Percentiles rank a stretch among this genome's conserved stretches.
These are phyloP conservation scores for Jackrogersella multiformis DNA, from an alignment of 495 filamentous ascomycete species.

Conservation along the genomic window DNA sequence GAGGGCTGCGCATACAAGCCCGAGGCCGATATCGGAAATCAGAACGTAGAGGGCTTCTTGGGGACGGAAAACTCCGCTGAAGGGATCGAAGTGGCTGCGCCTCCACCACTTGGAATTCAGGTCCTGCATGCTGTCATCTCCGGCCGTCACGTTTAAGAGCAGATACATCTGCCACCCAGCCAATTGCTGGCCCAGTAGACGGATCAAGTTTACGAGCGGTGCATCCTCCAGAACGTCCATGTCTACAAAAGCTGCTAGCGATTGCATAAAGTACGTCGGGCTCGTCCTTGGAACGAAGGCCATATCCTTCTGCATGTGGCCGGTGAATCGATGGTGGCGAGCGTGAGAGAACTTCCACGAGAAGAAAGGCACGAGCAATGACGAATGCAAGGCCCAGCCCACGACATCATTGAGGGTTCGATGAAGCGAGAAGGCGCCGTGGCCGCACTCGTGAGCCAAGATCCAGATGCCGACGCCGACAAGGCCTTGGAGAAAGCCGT, in stretches of 20 bases:
- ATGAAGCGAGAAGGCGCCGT: constrained; percentile 73
- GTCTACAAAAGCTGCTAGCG: constrained; percentile 47
- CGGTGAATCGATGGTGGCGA: constrained; percentile 74
- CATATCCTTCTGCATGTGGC: constrained; percentile 67
- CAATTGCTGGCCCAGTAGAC: constrained; percentile 62
- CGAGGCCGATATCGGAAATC: constrained; percentile 67
- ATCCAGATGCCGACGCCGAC: constrained; percentile 77
- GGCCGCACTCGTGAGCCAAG: constrained; percentile 77
- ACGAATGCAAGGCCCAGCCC: constrained; percentile 72
- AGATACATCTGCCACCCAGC: constrained; percentile 67
- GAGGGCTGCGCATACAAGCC: constrained; percentile 55
- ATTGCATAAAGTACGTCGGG: constrained; percentile 48
- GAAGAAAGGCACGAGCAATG: constrained; percentile 75
- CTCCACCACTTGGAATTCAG: constrained; percentile 70
- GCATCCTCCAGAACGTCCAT: constrained; percentile 65
- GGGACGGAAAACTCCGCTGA: constrained; percentile 64
- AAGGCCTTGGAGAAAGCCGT: constrained; percentile 71
- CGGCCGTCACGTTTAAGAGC: constrained; percentile 63
- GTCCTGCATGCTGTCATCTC: constrained; percentile 55
- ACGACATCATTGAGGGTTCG: constrained; percentile 70
- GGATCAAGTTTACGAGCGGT: constrained; percentile 60
- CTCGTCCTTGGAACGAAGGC: constrained; percentile 65
- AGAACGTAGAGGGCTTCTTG: constrained; percentile 65
- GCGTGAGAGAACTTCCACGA: constrained; percentile 80
- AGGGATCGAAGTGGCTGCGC: constrained; percentile 56